Conservation (phyloP, 768 basidiomycete genomes). For the Agrocybe praecox region DNA sequence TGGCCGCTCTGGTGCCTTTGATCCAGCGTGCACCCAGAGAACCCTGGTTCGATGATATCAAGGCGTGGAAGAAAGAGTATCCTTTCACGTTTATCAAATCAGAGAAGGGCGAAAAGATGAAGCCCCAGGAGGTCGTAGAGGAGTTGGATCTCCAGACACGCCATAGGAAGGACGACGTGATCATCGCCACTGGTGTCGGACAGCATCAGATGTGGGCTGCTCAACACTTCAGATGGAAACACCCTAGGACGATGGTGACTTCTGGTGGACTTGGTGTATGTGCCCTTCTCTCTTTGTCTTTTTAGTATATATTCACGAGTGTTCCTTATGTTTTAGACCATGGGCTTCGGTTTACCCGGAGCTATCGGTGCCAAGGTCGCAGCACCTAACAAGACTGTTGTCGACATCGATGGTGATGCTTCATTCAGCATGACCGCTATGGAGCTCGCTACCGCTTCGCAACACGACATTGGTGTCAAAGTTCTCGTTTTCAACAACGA, state of each 20-base stretch:
- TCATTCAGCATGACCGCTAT: constrained; percentile 99
- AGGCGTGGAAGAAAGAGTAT: constrained; percentile 81
- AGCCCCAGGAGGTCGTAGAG: constrained; percentile 96
- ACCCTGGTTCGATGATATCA: constrained; percentile 85
- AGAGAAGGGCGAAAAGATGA: constrained; percentile 68
- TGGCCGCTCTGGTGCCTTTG: constrained; percentile 80
- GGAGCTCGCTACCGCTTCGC: constrained; percentile 94
- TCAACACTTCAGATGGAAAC: constrained; percentile 89
- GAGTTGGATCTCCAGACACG: constrained; percentile 84
- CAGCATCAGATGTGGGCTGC: constrained; percentile 99
- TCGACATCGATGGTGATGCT: constrained; percentile 98
- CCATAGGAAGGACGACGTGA: constrained; percentile 81
- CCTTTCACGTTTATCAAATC: constrained; percentile 88
- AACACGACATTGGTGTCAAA: constrained; percentile 94
- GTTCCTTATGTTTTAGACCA: constrained; percentile 59
- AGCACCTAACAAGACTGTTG: constrained; percentile 87
- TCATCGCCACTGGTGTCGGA: constrained; percentile 94
- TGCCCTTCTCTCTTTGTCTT: constrained; percentile 19
- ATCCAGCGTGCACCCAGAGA: constrained; percentile 65
- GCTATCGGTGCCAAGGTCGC: constrained; percentile 98
- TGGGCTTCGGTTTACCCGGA: constrained; percentile 96
- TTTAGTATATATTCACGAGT: constrained; percentile 1
- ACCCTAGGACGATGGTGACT: constrained; percentile 87
- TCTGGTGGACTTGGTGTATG: constrained; percentile 93
- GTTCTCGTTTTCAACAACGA: constrained; percentile 93